A percentile compares a stretch with the other conserved stretches of the same genome.
phyloP scores from a whole-genome alignment of 169 alveolate species.

The Cryptosporidium canis region DNA sequence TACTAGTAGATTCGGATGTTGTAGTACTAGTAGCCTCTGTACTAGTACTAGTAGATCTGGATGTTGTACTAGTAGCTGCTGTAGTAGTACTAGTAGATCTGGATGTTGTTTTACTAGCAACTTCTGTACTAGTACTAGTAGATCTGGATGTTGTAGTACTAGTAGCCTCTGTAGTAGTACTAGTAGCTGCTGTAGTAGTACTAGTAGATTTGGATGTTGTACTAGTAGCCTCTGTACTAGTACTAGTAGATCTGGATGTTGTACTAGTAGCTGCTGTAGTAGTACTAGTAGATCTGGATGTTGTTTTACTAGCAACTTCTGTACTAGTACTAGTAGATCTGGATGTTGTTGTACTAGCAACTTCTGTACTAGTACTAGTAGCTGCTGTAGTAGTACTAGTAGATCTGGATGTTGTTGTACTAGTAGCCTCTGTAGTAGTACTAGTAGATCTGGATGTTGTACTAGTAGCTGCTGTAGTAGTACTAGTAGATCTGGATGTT shows the following conservation, averaged over 20 bases:
- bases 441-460: too few species aligned
- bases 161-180: slow-evolving; percentile 65
- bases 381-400: not conserved
- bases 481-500: slow-evolving; percentile 61
- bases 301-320: slow-evolving; percentile 44
- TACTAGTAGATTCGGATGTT: slow-evolving; percentile 63
- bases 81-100: slow-evolving; percentile 66
- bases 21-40: slow-evolving; percentile 47
- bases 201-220: slow-evolving; percentile 64
- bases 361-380: not conserved
- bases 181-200: slow-evolving; percentile 65
- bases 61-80: slow-evolving; percentile 33
- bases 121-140: slow-evolving; percentile 58
- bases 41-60: slow-evolving; percentile 13
- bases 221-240: slow-evolving; percentile 30
- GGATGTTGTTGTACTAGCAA: slow-evolving; percentile 52
- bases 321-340: slow-evolving; percentile 61
- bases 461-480: slow-evolving; percentile 61
- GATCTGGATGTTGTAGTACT: slow-evolving; percentile 51
- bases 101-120: slow-evolving; percentile 37
- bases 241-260: slow-evolving; percentile 65
- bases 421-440: too few species aligned
- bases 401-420: slow-evolving; percentile 29
- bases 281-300: slow-evolving; percentile 24
- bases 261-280: slow-evolving; percentile 72